A percentile compares a stretch with the other conserved stretches of the same genome.
Evolutionary conservation across 441 rosid genomes (phyloP).

Genomic region (Iberis amara): DNA sequence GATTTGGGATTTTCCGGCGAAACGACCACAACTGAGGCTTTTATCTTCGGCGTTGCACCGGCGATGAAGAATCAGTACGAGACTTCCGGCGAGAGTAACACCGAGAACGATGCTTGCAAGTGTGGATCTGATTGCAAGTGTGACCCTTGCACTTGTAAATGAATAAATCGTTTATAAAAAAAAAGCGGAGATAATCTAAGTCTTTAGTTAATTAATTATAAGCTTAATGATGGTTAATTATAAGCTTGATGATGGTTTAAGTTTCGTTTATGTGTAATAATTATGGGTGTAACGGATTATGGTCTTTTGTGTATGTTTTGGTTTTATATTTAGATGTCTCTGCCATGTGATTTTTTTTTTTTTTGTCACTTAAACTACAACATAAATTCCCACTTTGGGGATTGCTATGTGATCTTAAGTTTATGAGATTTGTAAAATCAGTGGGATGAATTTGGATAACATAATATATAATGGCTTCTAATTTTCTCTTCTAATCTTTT

Average conservation of each 20-base stretch:
- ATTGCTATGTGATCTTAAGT: slow-evolving; percentile 7
- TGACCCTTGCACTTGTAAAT: slow-evolving; percentile 41
- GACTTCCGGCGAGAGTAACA: slow-evolving; percentile 28
- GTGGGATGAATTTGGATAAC: too few species aligned
- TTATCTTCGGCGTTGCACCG: slow-evolving; percentile 46
- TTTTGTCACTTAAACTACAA: too few species aligned
- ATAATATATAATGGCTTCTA: too few species aligned
- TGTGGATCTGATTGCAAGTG: slow-evolving; percentile 57
- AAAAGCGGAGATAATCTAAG: slow-evolving; percentile 21
- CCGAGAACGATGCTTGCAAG: slow-evolving; percentile 50
- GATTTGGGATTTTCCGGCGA: slow-evolving; percentile 34
- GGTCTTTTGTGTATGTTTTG: not conserved
- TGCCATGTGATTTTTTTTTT: slow-evolving; percentile 2
- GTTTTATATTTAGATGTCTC: slow-evolving; percentile 16
- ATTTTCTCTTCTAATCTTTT: too few species aligned
- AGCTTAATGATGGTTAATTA: not conserved
- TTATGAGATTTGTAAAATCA: too few species aligned
- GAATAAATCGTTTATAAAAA: slow-evolving; percentile 4
- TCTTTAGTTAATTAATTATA: not conserved
- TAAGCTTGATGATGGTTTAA: slow-evolving; percentile 19
- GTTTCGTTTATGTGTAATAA: slow-evolving; percentile 25
- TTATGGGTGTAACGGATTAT: not conserved
- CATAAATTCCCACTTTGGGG: too few species aligned
- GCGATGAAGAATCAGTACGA: slow-evolving; percentile 39
- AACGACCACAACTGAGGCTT: slow-evolving; percentile 34